These are phyloP conservation scores for Vishniacozyma victoriae DNA, from an alignment of 768 basidiomycete species.

Conservation along the genomic window DNA sequence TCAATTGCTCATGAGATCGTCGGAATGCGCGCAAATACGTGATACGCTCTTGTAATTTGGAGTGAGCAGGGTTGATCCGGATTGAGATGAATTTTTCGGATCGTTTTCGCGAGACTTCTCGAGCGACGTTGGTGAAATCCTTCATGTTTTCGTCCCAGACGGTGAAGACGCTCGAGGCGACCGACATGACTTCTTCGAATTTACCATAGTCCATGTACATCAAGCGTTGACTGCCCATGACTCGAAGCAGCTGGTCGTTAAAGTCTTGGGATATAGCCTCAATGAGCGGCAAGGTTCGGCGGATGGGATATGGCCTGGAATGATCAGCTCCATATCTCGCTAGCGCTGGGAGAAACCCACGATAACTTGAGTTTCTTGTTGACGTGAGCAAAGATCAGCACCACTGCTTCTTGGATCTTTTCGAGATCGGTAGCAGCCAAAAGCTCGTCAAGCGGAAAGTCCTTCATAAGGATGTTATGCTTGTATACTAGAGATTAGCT, in stretches of 20 bases:
- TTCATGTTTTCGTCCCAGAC: conserved; percentile 86
- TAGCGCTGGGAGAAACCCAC: conserved; percentile 24
- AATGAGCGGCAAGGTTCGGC: conserved; percentile 88
- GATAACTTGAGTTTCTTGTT: conserved; percentile 93
- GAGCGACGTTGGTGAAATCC: conserved; percentile 84
- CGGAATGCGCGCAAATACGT: conserved; percentile 85
- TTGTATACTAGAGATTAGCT: conserved; percentile 68
- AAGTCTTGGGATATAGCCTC: conserved; percentile 98
- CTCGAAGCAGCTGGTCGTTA: conserved; percentile 86
- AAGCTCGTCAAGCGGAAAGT: conserved; percentile 94
- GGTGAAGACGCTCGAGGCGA: conserved; percentile 70
- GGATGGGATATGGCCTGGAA: conserved; percentile 77
- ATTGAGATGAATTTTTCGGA: conserved; percentile 92
- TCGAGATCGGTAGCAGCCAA: conserved; percentile 92
- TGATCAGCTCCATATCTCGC: background rate
- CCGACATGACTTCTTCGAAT: conserved; percentile 76
- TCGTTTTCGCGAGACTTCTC: conserved; percentile 85
- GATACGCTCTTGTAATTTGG: conserved; percentile 79
- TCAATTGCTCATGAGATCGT: conserved; percentile 94
- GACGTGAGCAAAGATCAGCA: conserved; percentile 83
- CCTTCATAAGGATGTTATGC: conserved; percentile 98
- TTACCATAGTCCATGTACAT: conserved; percentile 91
- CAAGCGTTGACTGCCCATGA: conserved; percentile 82
- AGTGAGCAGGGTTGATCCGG: conserved; percentile 85
- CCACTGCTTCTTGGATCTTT: conserved; percentile 84